Evolutionary conservation across 352 stramenopile genomes (phyloP), one percentile per base, ranked within the genome.

Genomic region (Phytophthora nicotianae): DNA sequence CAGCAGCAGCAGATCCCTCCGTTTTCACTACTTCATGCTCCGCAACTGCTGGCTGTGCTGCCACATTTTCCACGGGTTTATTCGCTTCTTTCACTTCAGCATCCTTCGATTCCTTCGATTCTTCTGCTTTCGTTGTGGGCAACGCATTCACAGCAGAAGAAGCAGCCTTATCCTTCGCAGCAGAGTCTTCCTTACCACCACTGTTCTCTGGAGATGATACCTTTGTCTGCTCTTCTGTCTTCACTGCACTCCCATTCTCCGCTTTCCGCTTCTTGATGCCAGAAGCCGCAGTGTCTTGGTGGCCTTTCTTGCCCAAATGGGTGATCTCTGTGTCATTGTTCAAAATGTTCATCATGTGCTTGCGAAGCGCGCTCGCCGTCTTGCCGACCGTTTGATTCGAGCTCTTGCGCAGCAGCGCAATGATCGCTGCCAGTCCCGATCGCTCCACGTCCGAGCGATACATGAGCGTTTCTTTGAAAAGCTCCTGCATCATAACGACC

Each of bases 261-360:
- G 66, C 41, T 69, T 89, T 82, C 24, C 73, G 75, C 55, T 83
- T 88, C 57, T 83, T 81, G 14, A 35, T 79, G 14, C 49, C 35
- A 40, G 75, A 70, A 0, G 20, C 41, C 1, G 65, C 58, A 42
- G 27, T 56, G 13, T 74, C 66, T 4, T 52, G 10, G 7, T 50
- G 38, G 1, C 49, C 6, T 43, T 79, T 86, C 57, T 86, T 89
- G 23, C 63, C 62, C 17, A 67, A 35, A 26, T 63, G 41, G 23
- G 70, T 48, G 32, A 58, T 65, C 0, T 69, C 59, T 42, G 71
- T 83, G 47, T 90, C 82, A 16, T 84, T 63, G 13, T 76, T 58
- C 52, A 93, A 52, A 7, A 90, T 82, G 2, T 73, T 72, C 21
- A 92, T 93, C 63, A 93, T 67, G 62, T 92, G 83, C 62, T 90